phyloP scores from a whole-genome alignment of 2,329 filamentous ascomycete genomes.

The Talaromyces albobiverticillius region DNA sequence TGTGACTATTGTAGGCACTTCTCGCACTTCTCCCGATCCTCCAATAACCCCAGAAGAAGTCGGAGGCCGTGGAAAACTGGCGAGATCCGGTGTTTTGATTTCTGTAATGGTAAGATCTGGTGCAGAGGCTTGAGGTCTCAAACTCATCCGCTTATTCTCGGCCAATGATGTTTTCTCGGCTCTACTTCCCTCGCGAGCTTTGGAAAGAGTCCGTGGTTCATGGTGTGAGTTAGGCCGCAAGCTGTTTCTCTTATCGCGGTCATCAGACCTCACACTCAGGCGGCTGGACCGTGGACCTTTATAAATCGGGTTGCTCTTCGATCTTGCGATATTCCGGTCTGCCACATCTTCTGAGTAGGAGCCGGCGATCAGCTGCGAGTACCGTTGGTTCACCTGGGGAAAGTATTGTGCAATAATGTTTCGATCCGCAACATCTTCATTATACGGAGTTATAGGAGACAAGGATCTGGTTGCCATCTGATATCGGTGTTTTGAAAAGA shows the following conservation, averaged over 20 bases:
- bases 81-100: constrained; percentile 14
- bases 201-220: constrained; percentile 1
- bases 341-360: constrained; percentile 43
- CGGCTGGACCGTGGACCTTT: constrained; percentile 7
- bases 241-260: not conserved
- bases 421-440: constrained; percentile 44
- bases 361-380: constrained; percentile 31
- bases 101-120: constrained; percentile 23
- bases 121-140: constrained; percentile 31
- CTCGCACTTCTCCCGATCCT: not conserved
- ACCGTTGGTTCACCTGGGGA: constrained; percentile 15
- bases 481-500: constrained; percentile 33
- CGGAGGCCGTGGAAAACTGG: constrained; percentile 14
- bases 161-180: not conserved
- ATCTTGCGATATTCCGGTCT: constrained; percentile 37
- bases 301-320: constrained; percentile 17
- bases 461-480: constrained; percentile 22
- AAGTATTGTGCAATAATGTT: constrained; percentile 32
- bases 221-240: not conserved
- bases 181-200: constrained; percentile 11
- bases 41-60: not conserved
- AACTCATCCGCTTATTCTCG: constrained; percentile 9
- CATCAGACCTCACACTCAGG: constrained; percentile 4
- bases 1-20: not conserved
- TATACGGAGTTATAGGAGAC: constrained; percentile 36